These are phyloP conservation scores for Ziziphus jujuba DNA, from an alignment of 306 rosid genomes.

Conservation along the genomic window DNA sequence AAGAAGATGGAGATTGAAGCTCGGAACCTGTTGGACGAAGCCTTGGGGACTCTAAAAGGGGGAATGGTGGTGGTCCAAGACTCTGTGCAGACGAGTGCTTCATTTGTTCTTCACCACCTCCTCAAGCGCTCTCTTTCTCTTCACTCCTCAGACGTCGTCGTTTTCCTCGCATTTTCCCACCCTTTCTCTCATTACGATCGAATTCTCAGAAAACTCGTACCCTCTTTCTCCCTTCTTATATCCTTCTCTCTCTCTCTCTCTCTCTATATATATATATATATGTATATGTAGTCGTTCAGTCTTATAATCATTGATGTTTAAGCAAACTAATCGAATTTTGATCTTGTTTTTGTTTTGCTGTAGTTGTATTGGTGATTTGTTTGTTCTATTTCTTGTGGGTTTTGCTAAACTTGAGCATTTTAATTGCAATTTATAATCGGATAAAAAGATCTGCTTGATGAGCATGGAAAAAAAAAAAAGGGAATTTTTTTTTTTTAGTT, in stretches of 20 bases:
- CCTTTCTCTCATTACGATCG: conserved; percentile 84
- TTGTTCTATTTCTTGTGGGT: too few species aligned
- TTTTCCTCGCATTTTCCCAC: conserved; percentile 75
- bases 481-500: too few species aligned
- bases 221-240: conserved; percentile 4
- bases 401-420: too few species aligned
- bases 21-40: conserved; percentile 61
- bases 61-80: conserved; percentile 68
- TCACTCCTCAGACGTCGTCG: conserved; percentile 46
- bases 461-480: too few species aligned
- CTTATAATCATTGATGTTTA: not conserved
- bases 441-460: too few species aligned
- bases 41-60: conserved; percentile 58
- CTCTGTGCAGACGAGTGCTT: conserved; percentile 71
- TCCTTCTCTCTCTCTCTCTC: conserved; percentile 5
- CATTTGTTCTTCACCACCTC: conserved; percentile 86
- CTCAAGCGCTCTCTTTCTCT: conserved; percentile 61
- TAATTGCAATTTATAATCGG: too few species aligned
- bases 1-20: conserved; percentile 41
- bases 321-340: too few species aligned
- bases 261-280: not conserved
- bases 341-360: too few species aligned
- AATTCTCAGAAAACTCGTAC: conserved; percentile 73
- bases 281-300: not conserved
- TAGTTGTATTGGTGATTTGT: too few species aligned